Conservation (phyloP, 495 filamentous ascomycete genomes). For the Penicillium samsonianum region DNA sequence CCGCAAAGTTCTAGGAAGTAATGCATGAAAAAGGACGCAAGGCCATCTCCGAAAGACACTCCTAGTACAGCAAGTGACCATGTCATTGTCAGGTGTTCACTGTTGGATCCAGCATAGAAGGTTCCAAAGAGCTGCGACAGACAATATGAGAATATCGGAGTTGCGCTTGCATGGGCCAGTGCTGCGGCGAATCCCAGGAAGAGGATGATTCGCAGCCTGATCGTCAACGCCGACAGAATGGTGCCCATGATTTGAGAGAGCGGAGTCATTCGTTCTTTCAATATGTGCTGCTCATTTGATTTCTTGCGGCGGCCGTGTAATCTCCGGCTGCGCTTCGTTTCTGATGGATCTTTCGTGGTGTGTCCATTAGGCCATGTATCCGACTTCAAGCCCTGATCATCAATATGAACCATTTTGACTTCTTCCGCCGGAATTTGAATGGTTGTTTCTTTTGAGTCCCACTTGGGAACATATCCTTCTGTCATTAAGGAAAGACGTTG, state of each 20-base stretch:
- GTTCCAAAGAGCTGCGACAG: slow-evolving; percentile 73
- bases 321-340: not conserved
- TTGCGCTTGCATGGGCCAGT: slow-evolving; percentile 64
- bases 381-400: not conserved
- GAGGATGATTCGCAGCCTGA: slow-evolving; percentile 54
- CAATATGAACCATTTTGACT: slow-evolving; percentile 17
- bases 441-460: not conserved
- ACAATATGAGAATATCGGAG: slow-evolving; percentile 75
- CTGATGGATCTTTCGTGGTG: not conserved
- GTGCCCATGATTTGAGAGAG: slow-evolving; percentile 67
- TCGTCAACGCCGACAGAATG: slow-evolving; percentile 51
- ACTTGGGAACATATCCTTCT: not conserved
- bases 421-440: not conserved
- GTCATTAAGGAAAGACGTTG: not conserved
- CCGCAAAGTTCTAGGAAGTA: slow-evolving; percentile 70
- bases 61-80: slow-evolving; percentile 73
- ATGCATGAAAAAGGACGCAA: slow-evolving; percentile 63
- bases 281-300: not conserved
- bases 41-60: slow-evolving; percentile 65
- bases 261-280: slow-evolving; percentile 18
- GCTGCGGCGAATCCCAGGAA: slow-evolving; percentile 62
- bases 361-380: not conserved
- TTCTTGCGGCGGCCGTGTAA: not conserved
- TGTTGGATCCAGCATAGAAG: slow-evolving; percentile 56
- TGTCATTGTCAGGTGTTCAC: slow-evolving; percentile 49